Evolutionary conservation across 768 basidiomycete genomes (phyloP).

Genomic region (Mycena galopus): DNA sequence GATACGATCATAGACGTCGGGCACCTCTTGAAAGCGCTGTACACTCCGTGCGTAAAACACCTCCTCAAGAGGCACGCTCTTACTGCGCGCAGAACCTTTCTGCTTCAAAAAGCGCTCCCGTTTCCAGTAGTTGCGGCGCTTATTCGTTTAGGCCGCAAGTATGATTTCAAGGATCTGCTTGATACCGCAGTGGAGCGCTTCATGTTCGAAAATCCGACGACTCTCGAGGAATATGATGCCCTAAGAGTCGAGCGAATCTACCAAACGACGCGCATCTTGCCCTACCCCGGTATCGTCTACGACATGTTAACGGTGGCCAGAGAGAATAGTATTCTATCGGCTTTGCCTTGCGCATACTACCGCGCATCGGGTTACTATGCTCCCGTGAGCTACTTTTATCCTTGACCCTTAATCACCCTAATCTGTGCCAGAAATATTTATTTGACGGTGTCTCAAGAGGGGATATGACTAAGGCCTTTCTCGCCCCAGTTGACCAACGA

Average conservation of each 20-base stretch:
- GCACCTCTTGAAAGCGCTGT: neutral
- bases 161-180: neutral
- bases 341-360: constrained; percentile 6
- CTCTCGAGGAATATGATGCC: neutral
- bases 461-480: neutral
- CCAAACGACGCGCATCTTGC: neutral
- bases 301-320: neutral
- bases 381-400: neutral
- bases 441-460: neutral
- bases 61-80: no score
- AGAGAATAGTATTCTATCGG: constrained; percentile 6
- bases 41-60: neutral
- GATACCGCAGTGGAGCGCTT: neutral
- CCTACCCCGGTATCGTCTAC: neutral
- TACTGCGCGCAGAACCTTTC: neutral
- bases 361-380: neutral
- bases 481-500: neutral
- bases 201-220: neutral
- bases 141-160: neutral
- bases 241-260: neutral
- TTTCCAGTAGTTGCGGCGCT: neutral
- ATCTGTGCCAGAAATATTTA: neutral
- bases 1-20: constrained; percentile 17
- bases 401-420: neutral
- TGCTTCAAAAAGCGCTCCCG: neutral